Conservation (phyloP, 2,329 filamentous ascomycete species). For the Ceratocystis lukuohia region DNA sequence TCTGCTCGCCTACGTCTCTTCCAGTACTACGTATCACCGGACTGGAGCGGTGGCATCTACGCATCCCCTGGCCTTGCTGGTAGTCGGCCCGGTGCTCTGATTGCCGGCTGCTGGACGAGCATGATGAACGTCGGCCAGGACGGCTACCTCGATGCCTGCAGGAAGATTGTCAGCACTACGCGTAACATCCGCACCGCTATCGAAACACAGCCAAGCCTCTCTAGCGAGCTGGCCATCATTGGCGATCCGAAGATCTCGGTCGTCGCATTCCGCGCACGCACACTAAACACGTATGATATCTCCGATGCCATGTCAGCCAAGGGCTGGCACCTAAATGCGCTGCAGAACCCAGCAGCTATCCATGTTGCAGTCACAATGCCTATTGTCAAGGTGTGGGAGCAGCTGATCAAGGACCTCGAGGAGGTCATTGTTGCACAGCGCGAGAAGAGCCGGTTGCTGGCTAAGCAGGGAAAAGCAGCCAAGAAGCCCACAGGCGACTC, state of each 20-base stretch:
- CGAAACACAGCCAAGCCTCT: slow-evolving; percentile 51
- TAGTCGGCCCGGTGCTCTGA: slow-evolving; percentile 81
- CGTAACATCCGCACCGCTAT: slow-evolving; percentile 72
- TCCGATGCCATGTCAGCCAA: slow-evolving; percentile 72
- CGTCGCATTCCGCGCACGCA: slow-evolving; percentile 70
- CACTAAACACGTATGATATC: slow-evolving; percentile 87
- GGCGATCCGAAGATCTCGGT: slow-evolving; percentile 82
- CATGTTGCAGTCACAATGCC: slow-evolving; percentile 89
- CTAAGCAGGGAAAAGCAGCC: slow-evolving; percentile 52
- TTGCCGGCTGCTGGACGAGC: slow-evolving; percentile 89
- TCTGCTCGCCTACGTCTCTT: slow-evolving; percentile 63
- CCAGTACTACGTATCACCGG: slow-evolving; percentile 91
- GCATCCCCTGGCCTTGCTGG: slow-evolving; percentile 86
- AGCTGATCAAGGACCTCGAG: slow-evolving; percentile 60
- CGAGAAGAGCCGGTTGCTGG: slow-evolving; percentile 63
- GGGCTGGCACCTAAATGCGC: slow-evolving; percentile 91
- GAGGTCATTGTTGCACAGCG: slow-evolving; percentile 56
- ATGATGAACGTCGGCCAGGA: slow-evolving; percentile 77
- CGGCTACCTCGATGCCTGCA: slow-evolving; percentile 78
- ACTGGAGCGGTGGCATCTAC: slow-evolving; percentile 94
- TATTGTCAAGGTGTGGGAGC: slow-evolving; percentile 67
- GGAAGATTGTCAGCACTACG: slow-evolving; percentile 73
- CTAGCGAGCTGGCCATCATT: slow-evolving; percentile 61
- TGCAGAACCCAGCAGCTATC: slow-evolving; percentile 83
- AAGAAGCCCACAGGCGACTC: slow-evolving; percentile 63